Evolutionary conservation across 1,284 basidiomycete species (phyloP), one percentile per base, ranked within the genome.

Genomic region (Cutaneotrichosporon cutaneum): DNA sequence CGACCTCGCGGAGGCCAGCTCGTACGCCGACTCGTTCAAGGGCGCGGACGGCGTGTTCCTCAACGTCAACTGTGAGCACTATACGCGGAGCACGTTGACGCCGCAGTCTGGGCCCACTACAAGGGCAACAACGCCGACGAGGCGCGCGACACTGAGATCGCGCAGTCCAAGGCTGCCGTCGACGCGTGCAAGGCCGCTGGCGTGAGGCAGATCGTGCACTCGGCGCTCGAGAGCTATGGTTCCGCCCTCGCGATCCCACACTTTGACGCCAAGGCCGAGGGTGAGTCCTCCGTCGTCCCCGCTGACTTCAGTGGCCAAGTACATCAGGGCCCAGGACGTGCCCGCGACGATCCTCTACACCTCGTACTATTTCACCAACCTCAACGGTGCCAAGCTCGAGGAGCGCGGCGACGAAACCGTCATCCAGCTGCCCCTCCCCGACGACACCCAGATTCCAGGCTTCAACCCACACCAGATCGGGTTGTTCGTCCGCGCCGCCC

Each of bases 401-500:
- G 59, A 62, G 3, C 33, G 59, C 50, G 63, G 56, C 33, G 65
- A 62, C 14, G 55, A 60, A 35, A 48, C 57, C 14, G 52, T 66
- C 22, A 21, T 69, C 14, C 35, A 48, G 30, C 48, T 70, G 8
- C 63, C 70, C 9, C 50, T 71, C n/a, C 70, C 69, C 0, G 70
- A 70, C 39, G 68, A 75, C 56, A 60, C 66, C n/a, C 32, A 54
- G 5, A 54, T 75, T 9, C 67, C 67, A 0, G 64, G 56, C 6
- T 73, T 62, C 59, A 63, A 66, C 11, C 66, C 68, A 21, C 66
- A 66, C 39, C 72, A 77, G 62, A 71, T 68, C 33, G 75, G 73
- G 0, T 62, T 65, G 18, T 74, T 65, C 63, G 72, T 68, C 7
- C 63, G 67, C n/a, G 69, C 59, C 1, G 73, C 73, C 6, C 62